A percentile compares a stretch with the other conserved stretches of the same genome.
Conservation (phyloP, 169 alveolate species). For the Theileria sp. region DNA sequence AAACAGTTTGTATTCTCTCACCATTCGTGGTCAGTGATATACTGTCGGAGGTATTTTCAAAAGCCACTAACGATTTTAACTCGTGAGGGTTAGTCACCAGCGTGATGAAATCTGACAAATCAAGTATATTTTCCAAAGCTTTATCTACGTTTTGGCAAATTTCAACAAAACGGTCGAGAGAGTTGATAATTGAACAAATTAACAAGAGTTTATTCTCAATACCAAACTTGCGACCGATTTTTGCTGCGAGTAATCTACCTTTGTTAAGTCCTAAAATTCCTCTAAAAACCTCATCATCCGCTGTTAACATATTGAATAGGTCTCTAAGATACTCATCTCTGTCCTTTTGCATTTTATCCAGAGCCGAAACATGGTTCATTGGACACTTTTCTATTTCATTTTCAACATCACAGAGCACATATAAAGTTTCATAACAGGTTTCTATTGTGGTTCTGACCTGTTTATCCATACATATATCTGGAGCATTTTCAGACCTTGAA, state of each 20-base stretch:
- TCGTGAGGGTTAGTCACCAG: slow-evolving; percentile 23
- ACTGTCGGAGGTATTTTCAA: slow-evolving; percentile 24
- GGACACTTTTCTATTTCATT: slow-evolving; percentile 67
- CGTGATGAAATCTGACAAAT: slow-evolving; percentile 13
- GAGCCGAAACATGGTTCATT: slow-evolving; percentile 69
- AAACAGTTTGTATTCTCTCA: slow-evolving; percentile 16
- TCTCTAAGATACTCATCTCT: slow-evolving; percentile 52
- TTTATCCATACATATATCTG: slow-evolving; percentile 16
- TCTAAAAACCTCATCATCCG: slow-evolving; percentile 22
- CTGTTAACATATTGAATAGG: slow-evolving; percentile 38
- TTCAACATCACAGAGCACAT: slow-evolving; percentile 57
- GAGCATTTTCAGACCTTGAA: slow-evolving; percentile 14
- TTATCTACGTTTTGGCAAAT: slow-evolving; percentile 40
- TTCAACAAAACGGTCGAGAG: slow-evolving; percentile 10
- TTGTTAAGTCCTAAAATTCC: slow-evolving; percentile 50
- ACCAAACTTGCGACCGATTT: slow-evolving; percentile 60
- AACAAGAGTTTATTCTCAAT: slow-evolving; percentile 57
- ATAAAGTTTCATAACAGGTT: slow-evolving; percentile 56
- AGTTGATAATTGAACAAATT: slow-evolving; percentile 32
- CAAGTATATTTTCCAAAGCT: slow-evolving; percentile 17
- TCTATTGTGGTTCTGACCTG: slow-evolving; percentile 49
- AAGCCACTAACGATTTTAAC: slow-evolving; percentile 56
- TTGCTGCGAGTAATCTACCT: slow-evolving; percentile 47
- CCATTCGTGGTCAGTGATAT: slow-evolving; percentile 12
- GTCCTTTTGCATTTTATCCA: slow-evolving; percentile 66